phyloP scores from a whole-genome alignment of 257 asterid genomes.

The Apocynum venetum region DNA sequence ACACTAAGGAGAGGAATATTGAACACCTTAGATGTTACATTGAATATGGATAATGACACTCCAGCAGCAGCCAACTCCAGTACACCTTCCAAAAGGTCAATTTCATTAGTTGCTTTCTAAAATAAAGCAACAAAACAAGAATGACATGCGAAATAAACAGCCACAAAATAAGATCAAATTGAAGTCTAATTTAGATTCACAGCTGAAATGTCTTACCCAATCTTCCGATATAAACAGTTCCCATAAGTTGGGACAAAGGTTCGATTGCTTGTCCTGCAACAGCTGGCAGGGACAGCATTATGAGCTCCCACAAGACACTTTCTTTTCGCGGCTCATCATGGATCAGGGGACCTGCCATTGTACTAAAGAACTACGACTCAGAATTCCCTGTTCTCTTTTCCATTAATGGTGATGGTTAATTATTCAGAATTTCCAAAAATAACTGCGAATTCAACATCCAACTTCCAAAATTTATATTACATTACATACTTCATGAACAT shows the following conservation, averaged over 20 bases:
- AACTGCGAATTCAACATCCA: not conserved
- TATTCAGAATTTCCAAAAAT: not conserved
- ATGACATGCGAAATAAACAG: not conserved
- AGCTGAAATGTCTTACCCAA: conserved; percentile 16
- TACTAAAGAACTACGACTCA: conserved; percentile 16
- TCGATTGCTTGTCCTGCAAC: conserved; percentile 43
- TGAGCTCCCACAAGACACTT: conserved; percentile 28
- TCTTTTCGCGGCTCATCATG: conserved; percentile 3
- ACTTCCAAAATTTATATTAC: not conserved
- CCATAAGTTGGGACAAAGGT: conserved; percentile 38
- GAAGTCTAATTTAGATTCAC: not conserved
- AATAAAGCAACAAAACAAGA: not conserved
- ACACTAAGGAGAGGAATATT: conserved; percentile 47
- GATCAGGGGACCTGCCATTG: conserved; percentile 19
- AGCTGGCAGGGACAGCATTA: conserved; percentile 36
- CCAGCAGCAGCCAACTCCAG: conserved; percentile 49
- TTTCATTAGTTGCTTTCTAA: not conserved
- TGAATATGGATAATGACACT: conserved; percentile 39
- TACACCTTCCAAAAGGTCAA: conserved; percentile 27
- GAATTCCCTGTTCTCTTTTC: not conserved
- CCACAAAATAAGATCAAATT: not conserved
- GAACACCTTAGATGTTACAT: conserved; percentile 43
- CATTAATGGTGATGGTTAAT: not conserved
- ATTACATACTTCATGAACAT: not conserved
- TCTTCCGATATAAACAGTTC: conserved; percentile 36